Percentiles rank a stretch among this genome's conserved stretches.
Evolutionary conservation across 2,329 filamentous ascomycete genomes (phyloP).

Genomic region (Ophiostoma pallidulum): DNA sequence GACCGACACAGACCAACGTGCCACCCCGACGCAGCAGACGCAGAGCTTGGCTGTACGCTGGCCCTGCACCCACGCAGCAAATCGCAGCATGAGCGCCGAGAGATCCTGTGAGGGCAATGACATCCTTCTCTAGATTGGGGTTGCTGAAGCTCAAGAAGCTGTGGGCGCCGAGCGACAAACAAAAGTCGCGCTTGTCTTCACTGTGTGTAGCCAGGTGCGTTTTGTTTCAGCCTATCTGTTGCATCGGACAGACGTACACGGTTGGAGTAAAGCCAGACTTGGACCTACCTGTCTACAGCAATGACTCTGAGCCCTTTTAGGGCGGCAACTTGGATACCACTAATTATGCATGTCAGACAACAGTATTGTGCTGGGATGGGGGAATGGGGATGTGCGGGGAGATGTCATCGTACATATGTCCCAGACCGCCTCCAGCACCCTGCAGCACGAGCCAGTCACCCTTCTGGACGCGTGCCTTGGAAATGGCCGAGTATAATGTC

Average conservation of each 20-base stretch:
- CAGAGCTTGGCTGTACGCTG: slow-evolving; percentile 1
- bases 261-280: no score
- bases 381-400: background rate
- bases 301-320: slow-evolving; percentile 6
- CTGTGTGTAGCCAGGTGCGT: no score
- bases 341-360: no score
- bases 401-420: slow-evolving; percentile 1
- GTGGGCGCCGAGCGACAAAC: background rate
- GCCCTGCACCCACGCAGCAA: background rate
- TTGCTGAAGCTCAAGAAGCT: slow-evolving; percentile 4
- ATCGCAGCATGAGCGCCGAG: slow-evolving; percentile 6
- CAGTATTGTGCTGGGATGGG: background rate
- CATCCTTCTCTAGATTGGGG: background rate
- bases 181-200: slow-evolving; percentile 8
- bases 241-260: no score
- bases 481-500: slow-evolving; percentile 7
- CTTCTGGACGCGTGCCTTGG: background rate
- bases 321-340: slow-evolving; percentile 7
- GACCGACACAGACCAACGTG: slow-evolving; percentile 7
- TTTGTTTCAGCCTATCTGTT: no score
- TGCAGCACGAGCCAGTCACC: slow-evolving; percentile 5
- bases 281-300: slow-evolving; percentile 7
- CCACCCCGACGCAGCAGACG: background rate
- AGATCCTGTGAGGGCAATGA: background rate
- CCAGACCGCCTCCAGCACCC: slow-evolving; percentile 3